Percentiles rank a stretch among this genome's conserved stretches.
phyloP scores from a whole-genome alignment of 2,329 filamentous ascomycete genomes.

The Claviceps lovelessii region DNA sequence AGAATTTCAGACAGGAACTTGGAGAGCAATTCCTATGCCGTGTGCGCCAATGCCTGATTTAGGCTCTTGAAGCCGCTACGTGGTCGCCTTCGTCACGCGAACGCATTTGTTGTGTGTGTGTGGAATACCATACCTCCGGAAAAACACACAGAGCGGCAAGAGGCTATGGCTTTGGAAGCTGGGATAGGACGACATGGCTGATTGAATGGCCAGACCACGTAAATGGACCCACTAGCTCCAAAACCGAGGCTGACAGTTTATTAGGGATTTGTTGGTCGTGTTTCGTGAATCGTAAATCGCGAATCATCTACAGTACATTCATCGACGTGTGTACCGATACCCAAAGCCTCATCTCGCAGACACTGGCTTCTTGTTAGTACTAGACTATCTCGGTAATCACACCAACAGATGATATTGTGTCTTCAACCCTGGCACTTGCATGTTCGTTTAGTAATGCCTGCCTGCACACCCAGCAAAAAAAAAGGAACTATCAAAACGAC shows the following conservation, averaged over 20 bases:
- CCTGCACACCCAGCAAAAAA: not conserved
- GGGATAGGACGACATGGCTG: not conserved
- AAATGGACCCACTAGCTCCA: not conserved
- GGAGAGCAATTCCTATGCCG: not conserved
- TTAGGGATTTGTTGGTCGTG: not conserved
- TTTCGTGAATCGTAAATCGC: not conserved
- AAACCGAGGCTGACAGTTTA: not conserved
- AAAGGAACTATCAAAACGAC: not conserved
- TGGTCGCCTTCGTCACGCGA: not conserved
- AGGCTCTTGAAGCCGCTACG: not conserved
- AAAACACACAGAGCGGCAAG: not conserved
- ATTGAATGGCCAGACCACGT: not conserved
- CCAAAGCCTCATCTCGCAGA: not conserved
- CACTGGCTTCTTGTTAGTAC: not conserved
- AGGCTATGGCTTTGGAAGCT: not conserved
- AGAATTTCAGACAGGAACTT: not conserved
- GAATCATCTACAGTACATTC: not conserved
- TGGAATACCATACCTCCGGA: not conserved
- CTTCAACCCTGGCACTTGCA: not conserved
- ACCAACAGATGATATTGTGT: not conserved
- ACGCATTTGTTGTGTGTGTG: not conserved
- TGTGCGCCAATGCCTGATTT: slow-evolving; percentile 3
- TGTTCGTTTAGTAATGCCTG: not conserved
- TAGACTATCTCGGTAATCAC: not conserved
- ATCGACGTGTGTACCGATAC: not conserved